A percentile compares a stretch with the other conserved stretches of the same genome.
Conservation (phyloP, 2,329 filamentous ascomycete species). For the Herpotrichia juniperi region DNA sequence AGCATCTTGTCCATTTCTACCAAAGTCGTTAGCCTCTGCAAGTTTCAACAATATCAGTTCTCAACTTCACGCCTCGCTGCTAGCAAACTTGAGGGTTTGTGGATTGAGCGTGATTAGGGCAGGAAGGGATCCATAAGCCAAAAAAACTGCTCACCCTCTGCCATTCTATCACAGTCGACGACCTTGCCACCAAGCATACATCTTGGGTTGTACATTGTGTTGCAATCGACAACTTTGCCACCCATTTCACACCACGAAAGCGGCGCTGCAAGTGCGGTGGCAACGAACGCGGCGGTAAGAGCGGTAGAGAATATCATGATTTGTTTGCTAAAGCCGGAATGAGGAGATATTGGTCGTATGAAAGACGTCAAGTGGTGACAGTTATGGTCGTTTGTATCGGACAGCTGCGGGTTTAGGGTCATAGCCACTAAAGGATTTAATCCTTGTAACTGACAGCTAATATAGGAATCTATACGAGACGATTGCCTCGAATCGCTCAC, state of each 20-base stretch:
- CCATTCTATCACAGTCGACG: constrained; percentile 6
- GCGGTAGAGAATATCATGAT: constrained; percentile 4
- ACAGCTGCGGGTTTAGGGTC: neutral
- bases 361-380: neutral
- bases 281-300: neutral
- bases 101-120: neutral
- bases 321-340: neutral
- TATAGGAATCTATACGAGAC: neutral
- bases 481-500: neutral
- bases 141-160: constrained; percentile 2
- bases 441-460: neutral
- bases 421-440: neutral
- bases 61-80: neutral
- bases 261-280: constrained; percentile 1
- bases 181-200: constrained; percentile 6
- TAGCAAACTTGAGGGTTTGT: neutral
- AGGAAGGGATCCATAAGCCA: neutral
- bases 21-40: neutral
- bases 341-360: neutral
- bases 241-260: constrained; percentile 1
- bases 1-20: neutral
- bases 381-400: too few relatives aligned
- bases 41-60: neutral
- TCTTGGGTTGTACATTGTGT: constrained; percentile 1
- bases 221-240: constrained; percentile 6